These are phyloP conservation scores for Colletotrichum cordylinicola DNA, from an alignment of 2,329 filamentous ascomycete genomes.

Conservation along the genomic window DNA sequence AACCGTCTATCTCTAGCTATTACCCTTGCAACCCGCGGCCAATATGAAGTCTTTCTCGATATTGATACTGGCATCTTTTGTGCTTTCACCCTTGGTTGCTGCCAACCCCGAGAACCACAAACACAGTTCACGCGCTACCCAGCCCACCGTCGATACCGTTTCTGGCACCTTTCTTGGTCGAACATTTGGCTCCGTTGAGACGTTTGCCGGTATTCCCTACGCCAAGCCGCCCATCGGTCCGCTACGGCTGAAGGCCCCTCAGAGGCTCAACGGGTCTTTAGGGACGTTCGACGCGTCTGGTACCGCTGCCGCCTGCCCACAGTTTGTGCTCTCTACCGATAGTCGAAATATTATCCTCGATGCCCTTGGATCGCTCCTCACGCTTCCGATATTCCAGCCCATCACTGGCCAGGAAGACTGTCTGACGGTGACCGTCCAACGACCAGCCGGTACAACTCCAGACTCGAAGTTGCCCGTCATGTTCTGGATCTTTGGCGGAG, in stretches of 20 bases:
- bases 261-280: constrained; percentile 59
- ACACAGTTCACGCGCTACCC: constrained; percentile 10
- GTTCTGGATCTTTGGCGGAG: constrained; percentile 76
- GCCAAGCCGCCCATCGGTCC: constrained; percentile 71
- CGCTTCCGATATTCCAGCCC: constrained; percentile 63
- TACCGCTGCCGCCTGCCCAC: constrained; percentile 69
- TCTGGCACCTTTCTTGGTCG: constrained; percentile 63
- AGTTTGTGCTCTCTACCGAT: constrained; percentile 67
- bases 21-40: neutral
- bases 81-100: neutral
- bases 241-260: constrained; percentile 73
- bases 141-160: constrained; percentile 59
- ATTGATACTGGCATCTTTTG: neutral
- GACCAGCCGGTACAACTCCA: constrained; percentile 60
- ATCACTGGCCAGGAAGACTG: constrained; percentile 68
- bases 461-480: constrained; percentile 68
- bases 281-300: constrained; percentile 68
- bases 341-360: constrained; percentile 42
- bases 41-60: neutral
- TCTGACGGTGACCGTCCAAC: constrained; percentile 64
- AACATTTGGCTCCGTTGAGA: constrained; percentile 59
- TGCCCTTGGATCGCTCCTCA: constrained; percentile 54
- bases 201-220: constrained; percentile 78
- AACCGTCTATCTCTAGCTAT: neutral
- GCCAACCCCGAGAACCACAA: neutral